Evolutionary conservation across 768 basidiomycete genomes (phyloP).

Genomic region (Candolleomyces aberdarensis): DNA sequence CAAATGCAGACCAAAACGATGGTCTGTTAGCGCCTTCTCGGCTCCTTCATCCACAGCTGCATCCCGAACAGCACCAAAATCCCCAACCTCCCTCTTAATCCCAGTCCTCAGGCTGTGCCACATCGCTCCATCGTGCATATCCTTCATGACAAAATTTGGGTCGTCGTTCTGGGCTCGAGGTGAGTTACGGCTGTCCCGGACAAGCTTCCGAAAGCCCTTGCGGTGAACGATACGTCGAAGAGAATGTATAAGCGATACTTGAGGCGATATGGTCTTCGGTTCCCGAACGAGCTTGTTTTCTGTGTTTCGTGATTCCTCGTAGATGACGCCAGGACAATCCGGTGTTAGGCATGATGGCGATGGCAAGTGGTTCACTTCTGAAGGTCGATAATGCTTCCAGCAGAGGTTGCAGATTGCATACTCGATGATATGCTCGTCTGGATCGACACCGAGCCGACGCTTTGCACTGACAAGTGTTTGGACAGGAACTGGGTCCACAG

Average conservation of each 20-base stretch:
- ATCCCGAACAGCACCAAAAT: not conserved
- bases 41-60: not conserved
- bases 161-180: slow-evolving; percentile 12
- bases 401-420: slow-evolving; percentile 17
- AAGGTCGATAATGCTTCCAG: slow-evolving; percentile 17
- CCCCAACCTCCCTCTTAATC: not conserved
- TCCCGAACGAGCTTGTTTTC: too few species aligned
- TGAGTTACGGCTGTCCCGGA: slow-evolving; percentile 11
- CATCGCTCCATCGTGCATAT: slow-evolving; percentile 12
- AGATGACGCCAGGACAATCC: not conserved
- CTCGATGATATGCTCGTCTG: slow-evolving; percentile 20
- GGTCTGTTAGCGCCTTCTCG: not conserved
- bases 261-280: slow-evolving; percentile 17
- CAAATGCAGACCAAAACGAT: not conserved
- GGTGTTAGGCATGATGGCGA: slow-evolving; percentile 9
- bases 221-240: slow-evolving; percentile 16
- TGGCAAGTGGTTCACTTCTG: slow-evolving; percentile 8
- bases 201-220: slow-evolving; percentile 10
- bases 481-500: slow-evolving; percentile 8
- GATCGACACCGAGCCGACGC: slow-evolving; percentile 21
- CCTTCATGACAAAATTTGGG: slow-evolving; percentile 20
- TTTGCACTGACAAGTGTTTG: slow-evolving; percentile 17
- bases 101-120: slow-evolving; percentile 21
- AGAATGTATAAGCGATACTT: slow-evolving; percentile 19
- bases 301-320: too few species aligned